Percentiles rank a stretch among this genome's conserved stretches.
phyloP scores from a whole-genome alignment of 805 yeast genomes.

The Candida golubevii region DNA sequence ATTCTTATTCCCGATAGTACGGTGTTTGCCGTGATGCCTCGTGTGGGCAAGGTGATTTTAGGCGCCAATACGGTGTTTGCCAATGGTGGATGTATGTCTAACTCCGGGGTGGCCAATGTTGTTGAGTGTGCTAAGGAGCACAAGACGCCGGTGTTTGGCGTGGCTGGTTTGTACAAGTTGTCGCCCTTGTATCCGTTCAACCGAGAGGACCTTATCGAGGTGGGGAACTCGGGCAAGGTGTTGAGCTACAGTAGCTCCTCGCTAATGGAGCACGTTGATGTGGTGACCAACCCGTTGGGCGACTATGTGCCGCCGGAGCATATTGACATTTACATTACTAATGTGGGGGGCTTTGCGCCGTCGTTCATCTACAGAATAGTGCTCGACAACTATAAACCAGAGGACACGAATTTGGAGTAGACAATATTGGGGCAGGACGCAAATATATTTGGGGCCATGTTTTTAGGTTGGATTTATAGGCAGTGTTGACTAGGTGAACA shows the following conservation, averaged over 20 bases:
- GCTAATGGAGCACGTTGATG: constrained; percentile 68
- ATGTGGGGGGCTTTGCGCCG: constrained; percentile 95
- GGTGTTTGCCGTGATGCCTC: constrained; percentile 91
- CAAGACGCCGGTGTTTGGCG: constrained; percentile 93
- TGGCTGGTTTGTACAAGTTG: constrained; percentile 88
- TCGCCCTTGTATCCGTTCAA: constrained; percentile 92
- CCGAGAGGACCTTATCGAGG: constrained; percentile 77
- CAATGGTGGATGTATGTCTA: constrained; percentile 90
- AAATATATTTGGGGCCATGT: neutral
- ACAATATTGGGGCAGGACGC: neutral
- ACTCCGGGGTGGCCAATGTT: constrained; percentile 87
- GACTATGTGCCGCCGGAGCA: constrained; percentile 93
- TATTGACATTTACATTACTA: constrained; percentile 90
- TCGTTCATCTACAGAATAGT: constrained; percentile 93
- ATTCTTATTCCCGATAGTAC: constrained; percentile 91
- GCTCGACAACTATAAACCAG: constrained; percentile 85
- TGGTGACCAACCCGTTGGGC: constrained; percentile 75
- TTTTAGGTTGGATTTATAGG: neutral
- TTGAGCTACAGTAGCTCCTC: constrained; percentile 68
- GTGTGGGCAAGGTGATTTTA: constrained; percentile 92
- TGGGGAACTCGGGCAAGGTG: constrained; percentile 90
- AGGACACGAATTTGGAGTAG: constrained; percentile 53
- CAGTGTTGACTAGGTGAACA: neutral
- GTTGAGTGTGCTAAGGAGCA: constrained; percentile 95
- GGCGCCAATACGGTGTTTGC: constrained; percentile 93